Base-by-base conservation (phyloP, 345 rosid genomes). In the Pelargonium nanum region DNA sequence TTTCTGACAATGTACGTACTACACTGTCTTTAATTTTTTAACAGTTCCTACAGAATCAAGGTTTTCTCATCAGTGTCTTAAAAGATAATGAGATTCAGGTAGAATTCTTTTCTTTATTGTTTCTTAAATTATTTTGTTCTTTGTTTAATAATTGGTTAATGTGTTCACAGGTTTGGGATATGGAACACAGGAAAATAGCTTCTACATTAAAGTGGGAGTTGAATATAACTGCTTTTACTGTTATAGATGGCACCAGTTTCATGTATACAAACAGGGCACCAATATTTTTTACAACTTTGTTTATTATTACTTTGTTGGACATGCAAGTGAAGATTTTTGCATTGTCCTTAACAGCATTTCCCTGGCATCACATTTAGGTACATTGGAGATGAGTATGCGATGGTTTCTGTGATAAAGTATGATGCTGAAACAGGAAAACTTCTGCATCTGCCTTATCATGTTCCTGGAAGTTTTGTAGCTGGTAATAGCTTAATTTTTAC, bases 71-170 rank as follows among this genome's bases (percentile, higher is more conserved):
- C 72, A 68, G 80, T 62, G 69, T 91, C 75, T 76, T 91, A 40
- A 81, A 66, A 64, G 91, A 76, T 65, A 84, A 88, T 64, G 82
- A 91, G 68, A 81, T 91, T 59, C 86, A 88, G 97, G 96, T 88
- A 80, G 55, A 54, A 40, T 56, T 51, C 23, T 62, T 55, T 55
- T 40, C 48, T 12, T 40, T 30, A 12, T 30, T 30, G 40, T 30
- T 30, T 5, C 10, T 40, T 12, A 12, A 54, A 50, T 53, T 51
- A 65, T 55, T 76, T 73, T 34, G 23, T 62, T 55, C 26, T 22
- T 65, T 22, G 61, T 63, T 56, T 62, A 64, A 65, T 68, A 62
- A 61, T 56, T 53, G 62, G 24, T 28, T 66, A 65, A 45, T 68
- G 48, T 68, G 63, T 25, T 75, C 62, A 56, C 80, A 91, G 97